Evolutionary conservation across 805 yeast species (phyloP), one percentile per base, ranked within the genome.

Genomic region (Maudiozyma serrabonitensis): DNA sequence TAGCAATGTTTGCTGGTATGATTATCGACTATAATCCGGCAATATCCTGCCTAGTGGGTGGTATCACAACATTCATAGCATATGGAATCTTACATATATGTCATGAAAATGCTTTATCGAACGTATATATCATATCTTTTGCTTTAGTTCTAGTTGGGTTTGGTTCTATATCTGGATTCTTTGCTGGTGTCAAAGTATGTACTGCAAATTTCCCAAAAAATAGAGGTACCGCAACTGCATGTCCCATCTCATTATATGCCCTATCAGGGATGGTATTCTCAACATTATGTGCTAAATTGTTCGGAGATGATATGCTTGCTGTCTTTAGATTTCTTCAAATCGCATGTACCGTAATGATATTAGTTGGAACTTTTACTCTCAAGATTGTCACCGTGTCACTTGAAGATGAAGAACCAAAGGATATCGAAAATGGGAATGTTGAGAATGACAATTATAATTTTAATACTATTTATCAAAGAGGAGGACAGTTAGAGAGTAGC

Each of bases 1-100:
- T 88, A 25, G 91, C 91, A 0, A 69, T 84, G 26, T 76, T 83
- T 0, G 89, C 84, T 0, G 95, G 95, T 0, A 59, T 82, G 23
- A 58, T 83, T 25, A 82, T 84, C 18, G 93, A 85, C 60, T 67
- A 61, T 37, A 69, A 67, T 42, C 82, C 87, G 0, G 74, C 69
- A 43, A 41, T 61, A 3, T 75, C 87, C 1, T 71, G 78, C 18
- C 58, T 76, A 0, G 41, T 78, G 5, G 91, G 90, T 0, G 75
- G 86, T 0, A 4, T 75, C 1, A 65, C 75, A 19, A 77, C 82
- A 8, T 75, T 79, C 43, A 40, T 63, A 0, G 87, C 87, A 0
- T 84, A 82, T 59, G 68, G 69, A 21, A 66, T 75, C 0, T 65
- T 84, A 35, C 72, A 75, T 56, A 51, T 67, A 19, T 74, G 78